These are phyloP conservation scores for Botrytis elliptica DNA, from an alignment of 2,329 filamentous ascomycete genomes.

Conservation along the genomic window DNA sequence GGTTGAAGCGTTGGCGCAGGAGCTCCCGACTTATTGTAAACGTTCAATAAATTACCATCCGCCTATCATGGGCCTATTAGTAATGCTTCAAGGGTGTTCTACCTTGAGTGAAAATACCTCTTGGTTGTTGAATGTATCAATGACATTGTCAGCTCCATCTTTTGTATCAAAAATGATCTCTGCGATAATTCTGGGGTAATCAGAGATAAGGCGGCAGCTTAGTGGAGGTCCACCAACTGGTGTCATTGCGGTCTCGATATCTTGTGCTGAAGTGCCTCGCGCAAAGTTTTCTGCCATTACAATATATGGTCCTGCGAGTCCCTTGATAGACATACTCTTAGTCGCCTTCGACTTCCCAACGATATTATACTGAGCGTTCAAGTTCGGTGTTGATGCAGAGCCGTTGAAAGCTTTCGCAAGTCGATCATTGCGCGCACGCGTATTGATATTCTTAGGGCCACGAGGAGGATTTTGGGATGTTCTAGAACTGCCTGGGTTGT, in stretches of 20 bases:
- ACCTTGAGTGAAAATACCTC: conserved; percentile 52
- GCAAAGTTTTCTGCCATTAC: conserved; percentile 82
- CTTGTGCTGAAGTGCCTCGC: conserved; percentile 74
- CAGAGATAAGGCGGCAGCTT: conserved; percentile 66
- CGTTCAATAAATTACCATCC: conserved; percentile 70
- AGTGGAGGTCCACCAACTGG: conserved; percentile 67
- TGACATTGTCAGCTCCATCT: conserved; percentile 71
- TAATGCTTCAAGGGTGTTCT: background rate
- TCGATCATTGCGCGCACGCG: conserved; percentile 34
- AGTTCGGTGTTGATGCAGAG: conserved; percentile 37
- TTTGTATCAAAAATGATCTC: conserved; percentile 73
- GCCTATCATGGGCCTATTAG: conserved; percentile 49
- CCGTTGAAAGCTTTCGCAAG: conserved; percentile 33
- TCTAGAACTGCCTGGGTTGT: conserved; percentile 44
- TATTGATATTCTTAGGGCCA: conserved; percentile 32
- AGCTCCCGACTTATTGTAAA: conserved; percentile 63
- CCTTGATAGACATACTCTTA: conserved; percentile 66
- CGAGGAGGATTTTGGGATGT: conserved; percentile 42
- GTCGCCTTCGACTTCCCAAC: conserved; percentile 39
- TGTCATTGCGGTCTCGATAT: conserved; percentile 80
- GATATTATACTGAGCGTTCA: conserved; percentile 39
- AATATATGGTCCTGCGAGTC: conserved; percentile 68
- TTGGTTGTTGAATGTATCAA: conserved; percentile 75
- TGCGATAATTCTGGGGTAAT: conserved; percentile 69
- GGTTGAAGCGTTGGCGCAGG: conserved; percentile 14